Percentiles rank a stretch among this genome's conserved stretches.
Evolutionary conservation across 139 green algal species (phyloP).

Genomic region (Chlamydomonas eustigma): DNA sequence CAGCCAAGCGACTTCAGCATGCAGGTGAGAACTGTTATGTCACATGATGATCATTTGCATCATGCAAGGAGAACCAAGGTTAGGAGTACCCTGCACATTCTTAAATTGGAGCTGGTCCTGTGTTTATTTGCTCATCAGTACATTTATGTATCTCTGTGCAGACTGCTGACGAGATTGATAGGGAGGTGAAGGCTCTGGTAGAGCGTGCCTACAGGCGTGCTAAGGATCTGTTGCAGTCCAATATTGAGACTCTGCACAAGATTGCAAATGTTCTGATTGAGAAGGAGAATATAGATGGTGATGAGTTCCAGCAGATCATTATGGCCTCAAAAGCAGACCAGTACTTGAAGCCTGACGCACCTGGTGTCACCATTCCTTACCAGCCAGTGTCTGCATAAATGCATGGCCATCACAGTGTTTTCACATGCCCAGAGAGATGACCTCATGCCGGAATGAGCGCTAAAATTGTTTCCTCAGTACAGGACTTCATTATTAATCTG

Average conservation of each 20-base stretch:
- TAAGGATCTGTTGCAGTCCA: conserved; percentile 89
- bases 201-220: conserved; percentile 90
- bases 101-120: too few species aligned
- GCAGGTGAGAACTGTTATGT: background rate
- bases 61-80: background rate
- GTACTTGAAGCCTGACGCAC: conserved; percentile 87
- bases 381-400: conserved; percentile 36
- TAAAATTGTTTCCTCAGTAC: too few species aligned
- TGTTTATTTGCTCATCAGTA: background rate
- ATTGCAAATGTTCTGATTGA: conserved; percentile 90
- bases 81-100: too few species aligned
- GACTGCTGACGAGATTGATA: conserved; percentile 90
- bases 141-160: too few species aligned
- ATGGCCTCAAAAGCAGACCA: conserved; percentile 78
- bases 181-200: conserved; percentile 85
- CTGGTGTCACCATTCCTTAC: conserved; percentile 76
- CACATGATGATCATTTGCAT: background rate
- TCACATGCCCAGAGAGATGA: too few species aligned
- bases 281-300: conserved; percentile 98
- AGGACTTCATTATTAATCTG: too few species aligned
- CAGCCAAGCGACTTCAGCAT: conserved; percentile 82
- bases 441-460: too few species aligned
- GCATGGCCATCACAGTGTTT: too few species aligned
- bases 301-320: conserved; percentile 72
- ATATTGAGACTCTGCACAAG: conserved; percentile 93